Base-by-base conservation (phyloP, 129 eudicot species). In the Saussurea involucrata region DNA sequence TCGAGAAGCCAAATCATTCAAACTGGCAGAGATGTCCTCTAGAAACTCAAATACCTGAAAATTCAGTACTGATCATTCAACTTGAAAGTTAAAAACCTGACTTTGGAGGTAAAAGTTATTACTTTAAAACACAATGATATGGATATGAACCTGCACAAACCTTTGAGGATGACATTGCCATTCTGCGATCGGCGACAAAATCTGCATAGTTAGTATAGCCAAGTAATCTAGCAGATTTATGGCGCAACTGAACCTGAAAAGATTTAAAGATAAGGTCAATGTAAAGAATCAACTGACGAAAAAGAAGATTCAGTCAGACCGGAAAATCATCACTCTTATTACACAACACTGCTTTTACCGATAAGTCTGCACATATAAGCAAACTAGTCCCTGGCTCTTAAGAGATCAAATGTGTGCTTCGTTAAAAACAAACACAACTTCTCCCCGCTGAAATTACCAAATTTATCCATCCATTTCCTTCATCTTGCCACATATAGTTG, bases 81-180 rank as follows among this genome's bases (percentile, higher is more conserved):
- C 4, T 17, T 27, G 63, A 36, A 20, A 36, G 44, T 76, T 10
- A 29, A 34, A 32, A 36, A 21, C 24, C 33, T 21, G 55, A 42
- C 65, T 63, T 75, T 55, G 3, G 33, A 58, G 33, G 36, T 78
- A 24, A 65, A 46, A 24, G 53, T 66, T 18, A 42, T 24, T 20
- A 21, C 8, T 31, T 63, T 24, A 11, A 42, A 40, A 36, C 75
- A 71, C 68, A 27, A 46, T 24, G 27, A 72, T 31, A 42, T 63
- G 20, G 36, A 58, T 73, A 66, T 66, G 75, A 37, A 55, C 75
- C 29, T 69, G 69, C 60, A 44, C 90, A 68, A 70, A 95, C 99
- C 97, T 92, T 95, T n/a, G 91, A 78, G 13, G 96, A 92, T 22
- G 96, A 89, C 76, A 84, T 92, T 77, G 92, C 97, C 99, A 95